Evolutionary conservation across 2,329 filamentous ascomycete species (phyloP), one percentile per base, ranked within the genome.

Genomic region (Hawksworthiomyces lignivorus): DNA sequence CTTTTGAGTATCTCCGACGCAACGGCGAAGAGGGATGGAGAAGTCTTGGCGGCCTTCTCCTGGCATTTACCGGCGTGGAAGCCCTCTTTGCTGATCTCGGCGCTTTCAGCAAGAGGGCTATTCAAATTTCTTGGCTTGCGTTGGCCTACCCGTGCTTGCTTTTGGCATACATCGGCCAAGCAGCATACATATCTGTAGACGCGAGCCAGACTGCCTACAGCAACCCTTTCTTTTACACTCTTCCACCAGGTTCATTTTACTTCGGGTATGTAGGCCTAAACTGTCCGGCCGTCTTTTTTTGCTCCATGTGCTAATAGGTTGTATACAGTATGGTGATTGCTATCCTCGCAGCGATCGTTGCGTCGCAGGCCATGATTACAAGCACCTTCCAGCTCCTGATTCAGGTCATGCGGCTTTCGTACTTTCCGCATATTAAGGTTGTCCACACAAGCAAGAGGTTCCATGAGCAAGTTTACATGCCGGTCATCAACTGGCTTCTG

Each of bases 41-140:
- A 44, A 75, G 72, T 45, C 67, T 86, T 2, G 81, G 80, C n/a
- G 84, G 84, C 5, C 74, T 88, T 17, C 60, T 89, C 3, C 71
- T 89, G 9, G 74, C 80, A 3, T 88, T 89, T 53, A 88, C 84
- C 2, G 84, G 80, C 15, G 81, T 85, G n/a, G 84, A 88, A 56
- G 82, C 84, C 1, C 67, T 89, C 1, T 89, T 87, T 54, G 84
- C 84, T 4, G 84, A 89, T 52, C 67, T 89, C 7, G 84, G 84
- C 26, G 84, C 84, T 18, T 89, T 89, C 58, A 76, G 73, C 57
- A 70, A 74, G 52, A 65, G 72, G 31, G 82, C 84, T 1, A 78
- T 89, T 39, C 83, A 86, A 55, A 67, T 88, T 14, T 82, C 75
- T 32, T 89, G 84, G 84, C 63, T 87, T 4, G 67, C 69, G 39